Base-by-base conservation (phyloP, 1,139 yeast genomes). In the Suhomyces atakaporum region DNA sequence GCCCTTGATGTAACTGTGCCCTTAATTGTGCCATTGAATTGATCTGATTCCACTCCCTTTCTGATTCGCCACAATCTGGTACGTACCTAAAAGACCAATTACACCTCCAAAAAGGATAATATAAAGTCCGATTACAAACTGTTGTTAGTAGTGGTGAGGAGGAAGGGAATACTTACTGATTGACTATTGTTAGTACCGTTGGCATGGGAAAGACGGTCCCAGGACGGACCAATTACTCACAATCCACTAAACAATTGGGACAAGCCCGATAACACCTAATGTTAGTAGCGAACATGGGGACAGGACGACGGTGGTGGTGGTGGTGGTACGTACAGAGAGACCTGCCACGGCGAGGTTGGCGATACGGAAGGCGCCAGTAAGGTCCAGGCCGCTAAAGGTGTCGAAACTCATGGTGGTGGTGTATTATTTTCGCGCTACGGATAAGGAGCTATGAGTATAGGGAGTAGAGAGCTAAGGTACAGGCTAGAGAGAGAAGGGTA, bases 271-370 rank as follows among this genome's bases (percentile, higher is more conserved):
- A 54, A 70, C 43, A 45, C 69, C 78, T 74, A 35, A 27, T n/a
- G 63, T 60, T 59, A 56, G 62, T 49, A 24, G 11, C n/a, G 11
- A n/a, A n/a, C n/a, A n/a, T n/a, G n/a, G n/a, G n/a, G n/a, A n/a
- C n/a, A n/a, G n/a, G n/a, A n/a, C n/a, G n/a, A n/a, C n/a, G n/a
- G n/a, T n/a, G n/a, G n/a, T n/a, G n/a, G n/a, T n/a, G n/a, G n/a
- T n/a, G n/a, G n/a, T n/a, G 9, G 14, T 10, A 81, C 84, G 39
- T 61, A 82, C 82, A 10, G 81, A 47, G 31, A 85, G 60, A 1
- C 70, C 72, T 5, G 87, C 89, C 20, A 84, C 84, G 2, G 71
- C 62, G 39, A 87, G 57, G 53, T 87, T 86, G 53, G 78, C 75
- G 25, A 75, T 66, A 49, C 77, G 81, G 65, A 87, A 85, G 13